A percentile compares a stretch with the other conserved stretches of the same genome.
These are phyloP conservation scores for Phytopythium litorale DNA, from an alignment of 352 stramenopile species.

Conservation along the genomic window DNA sequence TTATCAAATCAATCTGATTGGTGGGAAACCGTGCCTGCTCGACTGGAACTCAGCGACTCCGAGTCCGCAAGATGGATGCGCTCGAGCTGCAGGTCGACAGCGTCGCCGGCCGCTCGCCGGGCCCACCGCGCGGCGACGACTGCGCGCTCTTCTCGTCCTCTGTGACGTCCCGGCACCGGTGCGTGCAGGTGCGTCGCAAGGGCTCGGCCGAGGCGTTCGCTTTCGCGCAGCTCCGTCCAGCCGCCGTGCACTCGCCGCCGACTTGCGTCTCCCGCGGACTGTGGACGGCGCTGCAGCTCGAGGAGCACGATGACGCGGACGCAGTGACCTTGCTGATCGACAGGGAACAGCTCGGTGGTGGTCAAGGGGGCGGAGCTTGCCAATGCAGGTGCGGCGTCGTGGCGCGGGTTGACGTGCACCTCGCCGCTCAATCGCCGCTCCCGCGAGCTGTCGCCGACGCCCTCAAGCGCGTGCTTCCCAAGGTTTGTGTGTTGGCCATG, in stretches of 20 bases:
- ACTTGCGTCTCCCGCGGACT: background rate
- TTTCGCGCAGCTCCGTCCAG: background rate
- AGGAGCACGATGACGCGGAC: background rate
- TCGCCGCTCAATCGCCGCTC: background rate
- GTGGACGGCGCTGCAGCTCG: background rate
- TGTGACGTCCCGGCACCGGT: background rate
- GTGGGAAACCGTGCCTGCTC: too few species aligned
- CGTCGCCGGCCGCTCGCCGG: background rate
- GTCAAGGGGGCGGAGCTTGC: background rate
- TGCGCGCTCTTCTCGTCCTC: conserved; percentile 1
- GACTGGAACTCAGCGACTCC: background rate
- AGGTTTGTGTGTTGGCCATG: background rate
- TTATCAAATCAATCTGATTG: background rate
- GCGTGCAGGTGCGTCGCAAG: background rate
- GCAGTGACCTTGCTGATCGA: background rate
- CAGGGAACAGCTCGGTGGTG: background rate
- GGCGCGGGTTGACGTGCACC: background rate
- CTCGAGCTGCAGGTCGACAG: conserved; percentile 4
- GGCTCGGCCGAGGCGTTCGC: background rate
- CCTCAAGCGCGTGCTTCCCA: background rate
- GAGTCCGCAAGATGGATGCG: background rate
- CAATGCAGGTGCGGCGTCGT: background rate
- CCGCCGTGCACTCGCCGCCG: background rate
- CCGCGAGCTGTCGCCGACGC: background rate
- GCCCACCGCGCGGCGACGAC: background rate